A percentile compares a stretch with the other conserved stretches of the same genome.
Evolutionary conservation across 208 protist species (phyloP).

Genomic region (Trichomonas tenax): DNA sequence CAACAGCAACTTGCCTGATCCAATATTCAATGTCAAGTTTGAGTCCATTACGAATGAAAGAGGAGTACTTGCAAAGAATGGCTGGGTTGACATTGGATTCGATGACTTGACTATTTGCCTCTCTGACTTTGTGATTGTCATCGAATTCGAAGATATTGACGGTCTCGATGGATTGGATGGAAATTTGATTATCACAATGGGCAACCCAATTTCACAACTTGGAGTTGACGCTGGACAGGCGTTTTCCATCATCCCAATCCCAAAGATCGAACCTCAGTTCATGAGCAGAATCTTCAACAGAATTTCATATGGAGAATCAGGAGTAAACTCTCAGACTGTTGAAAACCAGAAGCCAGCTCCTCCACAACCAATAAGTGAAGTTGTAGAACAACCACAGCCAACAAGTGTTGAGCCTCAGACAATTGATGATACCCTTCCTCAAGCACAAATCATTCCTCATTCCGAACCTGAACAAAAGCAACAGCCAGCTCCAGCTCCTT

Average conservation of each 20-base stretch:
- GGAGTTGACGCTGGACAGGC: neutral
- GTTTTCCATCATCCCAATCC: neutral
- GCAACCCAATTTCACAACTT: neutral
- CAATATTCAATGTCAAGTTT: neutral
- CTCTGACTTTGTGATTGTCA: neutral
- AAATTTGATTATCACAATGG: neutral
- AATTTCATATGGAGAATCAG: neutral
- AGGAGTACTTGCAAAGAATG: neutral
- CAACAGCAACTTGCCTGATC: neutral
- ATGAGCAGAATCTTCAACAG: neutral
- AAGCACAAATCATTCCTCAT: neutral
- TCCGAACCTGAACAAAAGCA: neutral
- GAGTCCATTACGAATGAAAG: neutral
- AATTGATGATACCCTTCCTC: no score
- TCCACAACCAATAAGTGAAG: neutral
- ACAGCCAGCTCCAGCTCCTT: no score
- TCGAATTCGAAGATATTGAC: neutral
- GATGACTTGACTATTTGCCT: neutral
- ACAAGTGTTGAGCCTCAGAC: neutral
- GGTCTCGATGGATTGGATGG: neutral
- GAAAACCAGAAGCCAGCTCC: neutral
- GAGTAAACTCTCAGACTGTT: neutral
- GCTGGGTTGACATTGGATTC: neutral
- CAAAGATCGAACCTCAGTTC: neutral
- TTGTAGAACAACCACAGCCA: neutral